Base-by-base conservation (phyloP, 108 stramenopile species). In the Nitzschia sp. region DNA sequence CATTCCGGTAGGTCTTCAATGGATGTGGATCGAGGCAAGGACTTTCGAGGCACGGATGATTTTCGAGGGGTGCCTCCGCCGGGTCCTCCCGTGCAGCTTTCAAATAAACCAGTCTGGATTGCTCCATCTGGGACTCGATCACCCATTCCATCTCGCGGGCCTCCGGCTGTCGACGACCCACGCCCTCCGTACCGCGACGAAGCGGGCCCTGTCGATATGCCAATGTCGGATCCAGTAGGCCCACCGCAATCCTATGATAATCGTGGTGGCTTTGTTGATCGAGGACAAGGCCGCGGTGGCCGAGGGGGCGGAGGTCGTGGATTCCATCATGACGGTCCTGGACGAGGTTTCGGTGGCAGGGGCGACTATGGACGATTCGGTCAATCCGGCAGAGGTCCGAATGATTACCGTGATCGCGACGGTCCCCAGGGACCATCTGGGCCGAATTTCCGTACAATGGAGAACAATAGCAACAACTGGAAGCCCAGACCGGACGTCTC, bases 251-350 rank as follows among this genome's bases (percentile, higher is more conserved):
- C 29, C 1, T 38, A 26, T 55, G 54, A 54, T 26, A n/a, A 25
- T 25, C 66, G 66, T 35, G 66, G 66, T 25, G 11, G 8, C 28
- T 55, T 38, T 24, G 33, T 9, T 8, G 54, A 30, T 5, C 66
- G 66, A 33, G 72, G 64, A 31, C 4, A 65, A 31, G 65, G 73
- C 2, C 65, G 73, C 21, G 73, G 73, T 27, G n/a, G n/a, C n/a
- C 35, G 31, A 15, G 33, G 46, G 17, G 46, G 64, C 42, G 25
- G 68, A 27, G 54, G 54, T 0, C 66, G 54, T 42, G 63, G 54
- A 19, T 3, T 56, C 23, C 55, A 63, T 2, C 58, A 65, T 30
- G 25, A 26, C 8, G 28, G 42, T 21, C 19, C 30, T 6, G 65
- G 73, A 1, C 11, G 58, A 49, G 65, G 65, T 2, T n/a, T n/a